Evolutionary conservation across 139 green algal genomes (phyloP), one percentile per base, ranked within the genome.

Genomic region (Chlorella vulgaris): DNA sequence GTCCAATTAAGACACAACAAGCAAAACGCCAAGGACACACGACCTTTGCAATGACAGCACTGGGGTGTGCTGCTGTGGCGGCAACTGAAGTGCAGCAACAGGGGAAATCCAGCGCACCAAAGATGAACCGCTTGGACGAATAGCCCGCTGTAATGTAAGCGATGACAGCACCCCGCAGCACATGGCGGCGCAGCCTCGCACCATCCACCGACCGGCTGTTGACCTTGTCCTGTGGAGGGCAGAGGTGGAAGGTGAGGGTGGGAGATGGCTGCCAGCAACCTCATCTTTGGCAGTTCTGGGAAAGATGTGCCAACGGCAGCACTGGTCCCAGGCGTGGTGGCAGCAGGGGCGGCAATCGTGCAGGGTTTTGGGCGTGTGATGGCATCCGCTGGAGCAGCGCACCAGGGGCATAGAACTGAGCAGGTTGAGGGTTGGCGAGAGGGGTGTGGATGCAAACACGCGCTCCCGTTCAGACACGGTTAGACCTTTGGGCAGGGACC

Each of bases 121-220:
- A 98, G 40, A 98, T 95, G 88, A 98, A 98, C 62, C 93, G 90
- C 86, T 97, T 89, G 60, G 61, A 74, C 28, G 76, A 74, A n/a
- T 86, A 87, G 42, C 83, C 80, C 31, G 93, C 93, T 2, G 93
- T 96, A 28, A 98, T 89, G 66, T 96, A 96, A 39, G 96, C 93
- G 10, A 98, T 83, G 1, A 97, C 92, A 0, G 90, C 89, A 69
- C 93, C 94, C 51, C 87, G 85, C 53, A 97, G 88, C 81, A 95
- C 89, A 68, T 91, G 69, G 40, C 93, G 88, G 3, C 94, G 85
- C 83, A 96, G 85, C 31, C 84, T 84, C 40, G 84, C 83, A 38
- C 91, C 93, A 29, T 84, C 80, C 60, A 67, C 7, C 7, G 51
- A 66, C 22, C 80, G 53, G 40, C n/a, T 47, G 40, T 77, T 51